phyloP scores from a whole-genome alignment of 345 rosid species.

The Aquilaria malaccensis region DNA sequence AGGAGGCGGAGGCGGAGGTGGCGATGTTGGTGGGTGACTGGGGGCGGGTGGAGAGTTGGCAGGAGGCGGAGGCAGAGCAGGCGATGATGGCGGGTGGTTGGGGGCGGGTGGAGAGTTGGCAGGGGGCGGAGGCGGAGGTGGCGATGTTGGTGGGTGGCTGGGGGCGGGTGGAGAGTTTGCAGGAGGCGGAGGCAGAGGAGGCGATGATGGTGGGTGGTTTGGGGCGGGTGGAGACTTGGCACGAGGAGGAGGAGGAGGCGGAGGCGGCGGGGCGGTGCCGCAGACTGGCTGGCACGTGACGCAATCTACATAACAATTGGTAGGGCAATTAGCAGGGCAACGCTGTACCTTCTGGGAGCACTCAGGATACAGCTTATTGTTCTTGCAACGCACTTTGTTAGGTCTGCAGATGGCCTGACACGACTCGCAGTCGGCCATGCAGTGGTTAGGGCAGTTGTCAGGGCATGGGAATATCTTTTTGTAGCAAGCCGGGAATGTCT shows the following conservation, averaged over 20 bases:
- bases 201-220: constrained; percentile 5
- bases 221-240: constrained; percentile 2
- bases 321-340: constrained; percentile 41
- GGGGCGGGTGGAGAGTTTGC: constrained; percentile 3
- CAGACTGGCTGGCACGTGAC: constrained; percentile 43
- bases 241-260: constrained; percentile 7
- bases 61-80: constrained; percentile 4
- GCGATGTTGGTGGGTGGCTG: constrained; percentile 4
- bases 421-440: no score
- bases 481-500: no score
- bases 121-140: constrained; percentile 6
- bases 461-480: no score
- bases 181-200: constrained; percentile 13
- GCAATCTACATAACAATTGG: constrained; percentile 35
- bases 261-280: constrained; percentile 6
- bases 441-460: no score
- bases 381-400: no score
- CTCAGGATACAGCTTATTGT: no score
- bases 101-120: constrained; percentile 11
- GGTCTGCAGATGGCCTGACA: no score
- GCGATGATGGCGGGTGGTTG: constrained; percentile 8
- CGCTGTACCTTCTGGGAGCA: no score
- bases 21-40: constrained; percentile 4
- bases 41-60: constrained; percentile 9
- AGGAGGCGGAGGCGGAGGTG: constrained; percentile 1